Conservation (phyloP, 2,329 filamentous ascomycete genomes). For the Arthrinium phaeospermum region DNA sequence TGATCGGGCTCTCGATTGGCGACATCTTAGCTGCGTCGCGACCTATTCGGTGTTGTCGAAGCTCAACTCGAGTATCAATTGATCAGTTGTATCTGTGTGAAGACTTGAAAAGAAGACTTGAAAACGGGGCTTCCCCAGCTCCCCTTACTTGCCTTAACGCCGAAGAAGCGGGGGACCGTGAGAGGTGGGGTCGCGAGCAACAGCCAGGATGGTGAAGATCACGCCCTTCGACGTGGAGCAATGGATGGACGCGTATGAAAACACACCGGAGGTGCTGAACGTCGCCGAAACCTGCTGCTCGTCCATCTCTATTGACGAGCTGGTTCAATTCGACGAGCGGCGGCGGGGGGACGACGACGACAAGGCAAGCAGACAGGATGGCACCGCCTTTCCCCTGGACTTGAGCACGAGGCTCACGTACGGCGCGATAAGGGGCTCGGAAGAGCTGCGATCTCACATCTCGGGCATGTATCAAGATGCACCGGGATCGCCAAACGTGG, state of each 20-base stretch:
- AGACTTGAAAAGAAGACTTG: too few species aligned
- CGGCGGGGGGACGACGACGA: not conserved
- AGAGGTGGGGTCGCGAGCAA: not conserved
- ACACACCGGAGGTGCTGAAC: constrained; percentile 65
- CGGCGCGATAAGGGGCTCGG: constrained; percentile 73
- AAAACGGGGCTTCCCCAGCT: not conserved
- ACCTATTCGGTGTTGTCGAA: not conserved
- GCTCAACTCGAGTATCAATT: not conserved
- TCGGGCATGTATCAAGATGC: constrained; percentile 65
- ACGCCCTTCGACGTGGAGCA: constrained; percentile 73
- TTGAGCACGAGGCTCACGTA: constrained; percentile 71
- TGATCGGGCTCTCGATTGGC: not conserved
- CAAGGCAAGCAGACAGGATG: not conserved
- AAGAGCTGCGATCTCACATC: constrained; percentile 67
- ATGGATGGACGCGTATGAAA: constrained; percentile 70
- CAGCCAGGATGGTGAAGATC: constrained; percentile 60
- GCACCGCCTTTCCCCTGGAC: constrained; percentile 46
- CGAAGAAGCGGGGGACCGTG: not conserved
- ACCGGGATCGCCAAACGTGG: constrained; percentile 43
- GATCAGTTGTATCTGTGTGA: not conserved
- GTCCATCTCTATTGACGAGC: constrained; percentile 74
- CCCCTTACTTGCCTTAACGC: not conserved
- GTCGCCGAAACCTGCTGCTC: constrained; percentile 81
- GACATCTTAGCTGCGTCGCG: not conserved
- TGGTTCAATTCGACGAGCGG: constrained; percentile 64